phyloP scores from a whole-genome alignment of 2,329 filamentous ascomycete species.

The Phaeosphaeriaceae sp. region DNA sequence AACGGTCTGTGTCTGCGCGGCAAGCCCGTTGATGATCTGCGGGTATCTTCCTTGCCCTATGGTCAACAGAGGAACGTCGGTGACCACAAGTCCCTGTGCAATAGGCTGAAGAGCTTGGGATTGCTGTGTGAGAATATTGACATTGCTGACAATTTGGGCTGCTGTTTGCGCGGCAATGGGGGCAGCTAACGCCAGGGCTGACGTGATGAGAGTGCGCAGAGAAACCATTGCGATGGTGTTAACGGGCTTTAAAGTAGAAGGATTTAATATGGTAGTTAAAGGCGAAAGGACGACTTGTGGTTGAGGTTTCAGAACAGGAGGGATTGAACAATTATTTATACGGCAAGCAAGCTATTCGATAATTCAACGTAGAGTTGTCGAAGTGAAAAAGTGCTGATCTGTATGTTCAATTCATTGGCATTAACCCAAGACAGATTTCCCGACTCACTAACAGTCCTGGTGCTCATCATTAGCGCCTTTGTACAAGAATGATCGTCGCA shows the following conservation, averaged over 20 bases:
- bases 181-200: constrained; percentile 17
- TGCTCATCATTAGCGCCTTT: no score
- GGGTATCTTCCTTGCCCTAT: constrained; percentile 19
- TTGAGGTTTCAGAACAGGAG: no score
- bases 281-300: not conserved
- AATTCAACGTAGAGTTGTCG: no score
- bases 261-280: not conserved
- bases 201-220: constrained; percentile 19
- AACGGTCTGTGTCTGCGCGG: not conserved
- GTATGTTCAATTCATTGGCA: no score
- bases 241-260: not conserved
- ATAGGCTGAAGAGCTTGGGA: constrained; percentile 15
- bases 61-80: constrained; percentile 15
- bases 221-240: constrained; percentile 14
- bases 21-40: constrained; percentile 12
- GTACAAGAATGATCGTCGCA: no score
- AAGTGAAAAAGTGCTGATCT: no score
- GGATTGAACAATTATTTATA: no score
- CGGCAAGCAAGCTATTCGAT: no score
- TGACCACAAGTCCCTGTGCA: constrained; percentile 13
- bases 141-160: constrained; percentile 17
- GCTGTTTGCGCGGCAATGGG: constrained; percentile 14
- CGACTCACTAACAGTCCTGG: no score
- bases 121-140: constrained; percentile 13
- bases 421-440: no score